phyloP scores from a whole-genome alignment of 768 basidiomycete species.

The Leccinum disarticulatum region DNA sequence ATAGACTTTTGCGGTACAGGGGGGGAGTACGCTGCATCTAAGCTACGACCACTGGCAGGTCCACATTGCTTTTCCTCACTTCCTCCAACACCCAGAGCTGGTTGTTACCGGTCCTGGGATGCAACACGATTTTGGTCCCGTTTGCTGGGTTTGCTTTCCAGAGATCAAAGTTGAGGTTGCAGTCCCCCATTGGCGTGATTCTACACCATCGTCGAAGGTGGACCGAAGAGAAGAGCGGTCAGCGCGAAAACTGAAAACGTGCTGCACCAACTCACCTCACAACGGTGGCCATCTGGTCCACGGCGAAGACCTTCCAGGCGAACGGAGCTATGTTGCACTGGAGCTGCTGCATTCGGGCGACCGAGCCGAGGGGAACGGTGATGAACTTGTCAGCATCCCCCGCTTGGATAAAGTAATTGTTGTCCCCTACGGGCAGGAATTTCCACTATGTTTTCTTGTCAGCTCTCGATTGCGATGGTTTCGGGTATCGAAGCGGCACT shows the following conservation, averaged over 20 bases:
- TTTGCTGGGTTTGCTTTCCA: fast-evolving
- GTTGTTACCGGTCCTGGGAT: background rate
- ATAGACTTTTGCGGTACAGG: no score
- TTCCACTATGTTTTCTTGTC: background rate
- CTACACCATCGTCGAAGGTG: background rate
- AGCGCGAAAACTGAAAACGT: background rate
- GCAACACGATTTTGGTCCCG: background rate
- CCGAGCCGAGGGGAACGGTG: background rate
- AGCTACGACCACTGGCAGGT: no score
- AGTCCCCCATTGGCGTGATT: background rate
- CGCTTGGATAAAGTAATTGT: background rate
- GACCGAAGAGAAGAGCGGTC: background rate
- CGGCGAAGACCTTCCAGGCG: background rate
- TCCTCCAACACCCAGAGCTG: background rate
- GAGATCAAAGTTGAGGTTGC: background rate
- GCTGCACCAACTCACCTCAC: background rate
- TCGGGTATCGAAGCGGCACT: background rate
- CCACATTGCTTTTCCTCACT: background rate
- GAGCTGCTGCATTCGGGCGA: background rate
- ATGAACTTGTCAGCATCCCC: background rate
- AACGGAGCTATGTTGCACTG: background rate
- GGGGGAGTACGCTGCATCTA: no score
- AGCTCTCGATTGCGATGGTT: background rate
- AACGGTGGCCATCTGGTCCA: background rate
- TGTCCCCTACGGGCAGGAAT: background rate